A percentile compares a stretch with the other conserved stretches of the same genome.
Conservation (phyloP, 192 early-diverging fungal genomes). For the Gaertneriomyces sp. region DNA sequence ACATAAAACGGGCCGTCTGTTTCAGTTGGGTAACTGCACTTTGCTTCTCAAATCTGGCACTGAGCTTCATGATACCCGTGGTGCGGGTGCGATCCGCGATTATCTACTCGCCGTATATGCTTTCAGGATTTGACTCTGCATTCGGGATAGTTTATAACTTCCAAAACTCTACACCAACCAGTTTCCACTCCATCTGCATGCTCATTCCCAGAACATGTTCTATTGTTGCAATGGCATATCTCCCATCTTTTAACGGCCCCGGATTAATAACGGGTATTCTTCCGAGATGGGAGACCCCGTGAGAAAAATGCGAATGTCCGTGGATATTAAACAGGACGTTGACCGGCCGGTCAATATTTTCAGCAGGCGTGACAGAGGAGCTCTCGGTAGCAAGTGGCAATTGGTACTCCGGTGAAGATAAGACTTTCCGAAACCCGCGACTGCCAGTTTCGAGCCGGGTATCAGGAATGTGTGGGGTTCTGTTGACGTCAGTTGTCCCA, state of each 20-base stretch:
- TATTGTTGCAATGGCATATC: slow-evolving; percentile 26
- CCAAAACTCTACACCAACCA: slow-evolving; percentile 15
- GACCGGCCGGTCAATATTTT: background rate
- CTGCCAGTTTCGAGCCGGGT: slow-evolving; percentile 23
- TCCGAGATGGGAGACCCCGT: slow-evolving; percentile 26
- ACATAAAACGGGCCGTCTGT: too few relatives aligned
- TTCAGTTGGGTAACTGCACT: too few relatives aligned
- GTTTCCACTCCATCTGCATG: slow-evolving; percentile 9
- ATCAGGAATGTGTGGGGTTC: slow-evolving; percentile 14
- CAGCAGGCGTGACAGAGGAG: background rate
- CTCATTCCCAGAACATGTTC: slow-evolving; percentile 12
- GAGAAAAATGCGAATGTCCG: slow-evolving; percentile 26
- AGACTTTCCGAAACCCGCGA: background rate
- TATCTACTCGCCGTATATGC: too few relatives aligned
- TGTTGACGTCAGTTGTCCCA: slow-evolving; percentile 18
- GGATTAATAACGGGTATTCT: slow-evolving; percentile 29
- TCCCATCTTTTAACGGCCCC: slow-evolving; percentile 24
- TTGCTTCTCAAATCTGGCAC: too few relatives aligned
- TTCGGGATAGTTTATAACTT: too few relatives aligned
- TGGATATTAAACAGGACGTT: slow-evolving; percentile 25
- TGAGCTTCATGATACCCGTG: too few relatives aligned
- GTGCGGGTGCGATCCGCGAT: too few relatives aligned
- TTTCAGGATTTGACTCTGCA: too few relatives aligned
- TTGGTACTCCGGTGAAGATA: slow-evolving; percentile 15
- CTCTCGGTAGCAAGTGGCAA: background rate